A percentile compares a stretch with the other conserved stretches of the same genome.
Conservation (phyloP, 495 filamentous ascomycete genomes). For the Penicillium cinerascens region DNA sequence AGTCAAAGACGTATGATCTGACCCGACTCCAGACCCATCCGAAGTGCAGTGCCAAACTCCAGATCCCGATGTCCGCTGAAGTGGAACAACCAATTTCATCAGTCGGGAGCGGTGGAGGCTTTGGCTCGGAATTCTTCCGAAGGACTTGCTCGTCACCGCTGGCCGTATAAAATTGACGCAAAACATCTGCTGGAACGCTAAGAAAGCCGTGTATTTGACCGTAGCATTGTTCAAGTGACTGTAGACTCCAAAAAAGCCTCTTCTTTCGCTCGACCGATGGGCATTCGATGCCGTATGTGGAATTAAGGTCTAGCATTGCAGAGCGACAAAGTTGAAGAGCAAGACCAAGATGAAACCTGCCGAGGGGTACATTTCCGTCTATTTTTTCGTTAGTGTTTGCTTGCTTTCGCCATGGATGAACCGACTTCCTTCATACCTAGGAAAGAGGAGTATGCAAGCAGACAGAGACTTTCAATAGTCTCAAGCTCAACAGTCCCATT, state of each 20-base stretch:
- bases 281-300: constrained; percentile 29
- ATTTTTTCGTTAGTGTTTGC: constrained; percentile 1
- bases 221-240: constrained; percentile 39
- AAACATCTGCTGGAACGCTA: constrained; percentile 29
- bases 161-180: constrained; percentile 31
- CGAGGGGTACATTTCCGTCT: constrained; percentile 42
- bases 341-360: constrained; percentile 42
- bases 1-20: constrained; percentile 38
- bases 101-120: constrained; percentile 34
- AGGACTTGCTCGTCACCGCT: constrained; percentile 12
- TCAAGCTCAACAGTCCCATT: constrained; percentile 44
- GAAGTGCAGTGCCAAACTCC: constrained; percentile 40
- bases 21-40: constrained; percentile 47
- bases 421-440: constrained; percentile 23
- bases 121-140: constrained; percentile 14
- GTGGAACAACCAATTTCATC: constrained; percentile 33
- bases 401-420: not conserved
- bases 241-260: constrained; percentile 44
- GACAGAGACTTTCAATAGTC: constrained; percentile 44
- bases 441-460: constrained; percentile 43
- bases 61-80: constrained; percentile 37
- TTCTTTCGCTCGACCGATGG: constrained; percentile 38
- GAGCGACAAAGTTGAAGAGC: constrained; percentile 44
- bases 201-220: constrained; percentile 40
- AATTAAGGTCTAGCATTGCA: constrained; percentile 40